phyloP scores from a whole-genome alignment of 306 rosid species.

The Pachyrhizus erosus region DNA sequence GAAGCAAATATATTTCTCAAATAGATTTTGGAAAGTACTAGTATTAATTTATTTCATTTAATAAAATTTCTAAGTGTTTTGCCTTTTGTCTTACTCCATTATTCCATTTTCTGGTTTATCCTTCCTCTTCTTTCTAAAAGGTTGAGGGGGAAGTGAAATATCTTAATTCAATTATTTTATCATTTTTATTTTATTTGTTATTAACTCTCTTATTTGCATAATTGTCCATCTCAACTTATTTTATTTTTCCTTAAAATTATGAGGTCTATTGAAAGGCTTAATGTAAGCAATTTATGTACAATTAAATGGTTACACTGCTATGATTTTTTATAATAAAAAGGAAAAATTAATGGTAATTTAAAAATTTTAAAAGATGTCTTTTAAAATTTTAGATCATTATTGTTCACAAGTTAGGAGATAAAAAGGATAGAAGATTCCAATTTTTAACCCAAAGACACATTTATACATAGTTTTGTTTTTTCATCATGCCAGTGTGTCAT shows the following conservation, averaged over 20 bases:
- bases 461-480: not conserved
- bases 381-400: not conserved
- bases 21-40: not conserved
- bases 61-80: not conserved
- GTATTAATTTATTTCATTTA: not conserved
- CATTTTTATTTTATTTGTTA: not conserved
- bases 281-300: not conserved
- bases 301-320: not conserved
- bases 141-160: too few relatives aligned
- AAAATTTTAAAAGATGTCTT: conserved; percentile 5
- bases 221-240: not conserved
- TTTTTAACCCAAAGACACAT: not conserved
- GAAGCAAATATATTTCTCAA: not conserved
- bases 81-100: not conserved
- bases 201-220: not conserved
- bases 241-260: not conserved
- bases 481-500: not conserved
- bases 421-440: conserved; percentile 32
- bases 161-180: not conserved
- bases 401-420: conserved; percentile 7
- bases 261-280: not conserved
- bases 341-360: not conserved
- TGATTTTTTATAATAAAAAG: not conserved
- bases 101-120: not conserved
- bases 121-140: not conserved